Conservation (phyloP, 1,284 basidiomycete species). For the Tilletia walkeri region DNA sequence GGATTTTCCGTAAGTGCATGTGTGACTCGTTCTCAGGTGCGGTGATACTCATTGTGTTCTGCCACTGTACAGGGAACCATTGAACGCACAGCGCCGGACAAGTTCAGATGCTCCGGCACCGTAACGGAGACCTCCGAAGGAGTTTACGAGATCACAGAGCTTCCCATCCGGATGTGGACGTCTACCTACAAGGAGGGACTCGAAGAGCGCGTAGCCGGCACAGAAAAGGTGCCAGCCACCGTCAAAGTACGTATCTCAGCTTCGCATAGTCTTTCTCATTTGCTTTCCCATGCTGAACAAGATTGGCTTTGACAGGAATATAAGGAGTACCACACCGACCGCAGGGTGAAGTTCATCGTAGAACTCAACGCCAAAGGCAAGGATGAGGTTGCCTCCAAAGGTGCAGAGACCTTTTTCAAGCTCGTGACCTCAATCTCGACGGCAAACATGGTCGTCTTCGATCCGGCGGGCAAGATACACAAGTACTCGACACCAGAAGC, state of each 20-base stretch:
- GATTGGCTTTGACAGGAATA: conserved; percentile 35
- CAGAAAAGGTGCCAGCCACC: conserved; percentile 65
- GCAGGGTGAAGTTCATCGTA: conserved; percentile 85
- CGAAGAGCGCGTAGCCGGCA: conserved; percentile 65
- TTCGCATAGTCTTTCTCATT: not conserved
- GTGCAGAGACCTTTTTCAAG: conserved; percentile 88
- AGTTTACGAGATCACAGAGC: conserved; percentile 89
- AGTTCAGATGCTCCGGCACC: conserved; percentile 80
- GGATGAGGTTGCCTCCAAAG: conserved; percentile 82
- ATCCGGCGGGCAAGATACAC: conserved; percentile 92
- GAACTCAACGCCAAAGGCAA: conserved; percentile 78
- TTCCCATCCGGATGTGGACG: conserved; percentile 96
- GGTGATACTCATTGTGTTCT: not conserved
- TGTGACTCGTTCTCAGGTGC: not conserved
- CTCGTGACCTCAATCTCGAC: conserved; percentile 78
- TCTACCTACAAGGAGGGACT: conserved; percentile 86
- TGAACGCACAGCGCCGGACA: conserved; percentile 75
- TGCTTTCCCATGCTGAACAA: not conserved
- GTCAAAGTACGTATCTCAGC: conserved; percentile 56
- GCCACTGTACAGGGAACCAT: conserved; percentile 66
- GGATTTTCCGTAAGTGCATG: conserved; percentile 64
- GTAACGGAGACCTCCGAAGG: conserved; percentile 77
- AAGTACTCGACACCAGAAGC: conserved; percentile 87
- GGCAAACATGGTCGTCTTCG: conserved; percentile 98
- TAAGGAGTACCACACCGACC: conserved; percentile 69